A percentile compares a stretch with the other conserved stretches of the same genome.
These are phyloP conservation scores for Gossypium turneri DNA, from an alignment of 345 rosid species.

Conservation along the genomic window DNA sequence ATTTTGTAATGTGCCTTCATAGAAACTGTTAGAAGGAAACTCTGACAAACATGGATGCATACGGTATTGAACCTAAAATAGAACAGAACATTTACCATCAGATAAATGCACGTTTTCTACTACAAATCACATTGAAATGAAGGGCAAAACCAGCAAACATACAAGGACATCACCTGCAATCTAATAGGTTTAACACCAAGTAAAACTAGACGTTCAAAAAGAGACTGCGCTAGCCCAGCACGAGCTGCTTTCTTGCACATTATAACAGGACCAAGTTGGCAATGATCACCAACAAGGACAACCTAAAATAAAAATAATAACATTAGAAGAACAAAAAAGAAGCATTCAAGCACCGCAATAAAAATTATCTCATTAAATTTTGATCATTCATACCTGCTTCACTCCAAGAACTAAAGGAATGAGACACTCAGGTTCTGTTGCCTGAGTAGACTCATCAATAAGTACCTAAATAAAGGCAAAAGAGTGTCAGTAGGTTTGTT, in stretches of 20 bases:
- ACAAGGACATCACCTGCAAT: slow-evolving; percentile 65
- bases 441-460: slow-evolving; percentile 99
- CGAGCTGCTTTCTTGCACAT: slow-evolving; percentile 99
- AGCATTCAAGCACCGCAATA: background rate
- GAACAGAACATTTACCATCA: slow-evolving; percentile 17
- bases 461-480: slow-evolving; percentile 57
- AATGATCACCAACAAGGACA: slow-evolving; percentile 98
- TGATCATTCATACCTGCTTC: slow-evolving; percentile 63
- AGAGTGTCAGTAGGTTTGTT: background rate
- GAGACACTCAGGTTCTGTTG: slow-evolving; percentile 98
- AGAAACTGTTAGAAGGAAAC: slow-evolving; percentile 96
- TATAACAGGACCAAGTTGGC: slow-evolving; percentile 99
- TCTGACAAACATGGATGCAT: slow-evolving; percentile 99
- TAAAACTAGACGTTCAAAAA: slow-evolving; percentile 92
- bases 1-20: slow-evolving; percentile 98
- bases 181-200: slow-evolving; percentile 99
- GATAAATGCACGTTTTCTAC: background rate
- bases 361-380: background rate
- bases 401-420: slow-evolving; percentile 98
- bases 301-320: slow-evolving; percentile 43
- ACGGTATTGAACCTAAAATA: slow-evolving; percentile 86
- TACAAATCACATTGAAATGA: background rate
- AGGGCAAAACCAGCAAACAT: slow-evolving; percentile 5
- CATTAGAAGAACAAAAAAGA: slow-evolving; percentile 10
- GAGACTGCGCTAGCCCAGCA: slow-evolving; percentile 96